phyloP scores from a whole-genome alignment of 2,329 filamentous ascomycete species.

The Colletotrichum truncatum region DNA sequence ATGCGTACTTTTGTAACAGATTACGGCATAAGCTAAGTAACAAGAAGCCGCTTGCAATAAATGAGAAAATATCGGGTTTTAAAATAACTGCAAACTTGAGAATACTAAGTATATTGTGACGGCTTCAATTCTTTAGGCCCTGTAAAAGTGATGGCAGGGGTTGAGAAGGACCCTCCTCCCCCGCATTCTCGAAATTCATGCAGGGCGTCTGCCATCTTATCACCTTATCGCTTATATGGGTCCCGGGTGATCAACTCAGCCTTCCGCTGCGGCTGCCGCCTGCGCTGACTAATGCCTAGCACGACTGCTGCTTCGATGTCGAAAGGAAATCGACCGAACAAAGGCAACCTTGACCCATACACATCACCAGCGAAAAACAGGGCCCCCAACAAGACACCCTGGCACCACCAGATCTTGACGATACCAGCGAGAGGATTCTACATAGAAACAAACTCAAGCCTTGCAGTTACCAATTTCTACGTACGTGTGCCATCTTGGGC shows the following conservation, averaged over 20 bases:
- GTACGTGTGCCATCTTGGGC: conserved; percentile 20
- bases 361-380: conserved; percentile 41
- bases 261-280: conserved; percentile 11
- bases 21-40: conserved; percentile 7
- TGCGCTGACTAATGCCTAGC: conserved; percentile 31
- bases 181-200: conserved; percentile 8
- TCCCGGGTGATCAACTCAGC: conserved; percentile 19
- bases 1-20: background rate
- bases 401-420: background rate
- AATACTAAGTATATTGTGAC: background rate
- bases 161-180: background rate
- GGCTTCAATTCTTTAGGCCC: background rate
- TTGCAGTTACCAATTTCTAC: background rate
- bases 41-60: background rate
- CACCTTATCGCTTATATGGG: conserved; percentile 13
- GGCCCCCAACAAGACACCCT: conserved; percentile 27
- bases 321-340: conserved; percentile 40
- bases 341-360: conserved; percentile 49
- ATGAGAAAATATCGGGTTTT: background rate
- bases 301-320: conserved; percentile 31
- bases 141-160: background rate
- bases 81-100: too few relatives aligned
- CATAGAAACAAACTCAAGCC: background rate
- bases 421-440: background rate
- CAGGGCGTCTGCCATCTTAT: background rate